Evolutionary conservation across 2,329 filamentous ascomycete genomes (phyloP), one percentile per base, ranked within the genome.

Genomic region (Aureobasidium uvarum): DNA sequence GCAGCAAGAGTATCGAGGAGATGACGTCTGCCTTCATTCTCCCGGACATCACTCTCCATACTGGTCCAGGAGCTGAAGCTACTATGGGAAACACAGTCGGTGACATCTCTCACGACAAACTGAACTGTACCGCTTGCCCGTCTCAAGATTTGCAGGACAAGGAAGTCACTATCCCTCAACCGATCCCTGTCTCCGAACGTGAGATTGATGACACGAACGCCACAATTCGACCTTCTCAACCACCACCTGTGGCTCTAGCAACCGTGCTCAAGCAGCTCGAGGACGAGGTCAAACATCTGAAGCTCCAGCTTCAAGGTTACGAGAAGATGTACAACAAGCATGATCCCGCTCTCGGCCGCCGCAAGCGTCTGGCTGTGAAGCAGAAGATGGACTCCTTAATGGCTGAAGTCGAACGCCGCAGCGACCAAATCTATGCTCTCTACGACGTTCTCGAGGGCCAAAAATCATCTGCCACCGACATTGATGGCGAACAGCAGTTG

Each of bases 371-470:
- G 67, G 77, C 79, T 4, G 76, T 92, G 63, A 83, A 85, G 33
- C 81, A 80, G 33, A 84, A 83, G 65, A 88, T 94, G 41, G 82
- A 86, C 67, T 79, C 79, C 25, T 72, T 92, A 23, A 79, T 89
- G 48, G 82, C 82, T 67, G 82, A 84, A 62, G 84, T 92, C 28
- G 89, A 92, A 71, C 82, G 84, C 72, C 92, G 93, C 77, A 86
- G 87, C 31, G 88, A 90, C 67, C 89, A 93, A 75, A 87, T 96
- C 48, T 96, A 96, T 77, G 84, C 86, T 48, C 81, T 96, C 16
- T 91, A 93, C 71, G 92, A 96, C 74, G 91, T 95, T 1, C 81
- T 95, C 0, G 91, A 94, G 76, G 90, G 89, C 6, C 90, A 93
- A 74, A 91, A 89, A 78, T 31, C 25, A 39, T 18, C 38, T 33